phyloP scores from a whole-genome alignment of 495 filamentous ascomycete genomes.

The Hypoxylon cercidicola region DNA sequence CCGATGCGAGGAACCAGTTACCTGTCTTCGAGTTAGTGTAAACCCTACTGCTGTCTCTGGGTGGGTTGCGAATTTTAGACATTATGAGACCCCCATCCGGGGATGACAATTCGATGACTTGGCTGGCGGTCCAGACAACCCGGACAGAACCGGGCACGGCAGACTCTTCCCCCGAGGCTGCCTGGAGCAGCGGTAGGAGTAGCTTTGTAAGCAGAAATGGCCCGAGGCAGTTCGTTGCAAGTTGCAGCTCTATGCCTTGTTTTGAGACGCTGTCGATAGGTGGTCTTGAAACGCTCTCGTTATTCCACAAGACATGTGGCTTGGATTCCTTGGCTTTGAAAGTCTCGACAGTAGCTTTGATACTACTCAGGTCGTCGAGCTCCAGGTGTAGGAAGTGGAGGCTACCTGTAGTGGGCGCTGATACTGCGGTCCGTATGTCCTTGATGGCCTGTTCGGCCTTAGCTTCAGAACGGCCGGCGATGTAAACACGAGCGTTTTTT shows the following conservation, averaged over 20 bases:
- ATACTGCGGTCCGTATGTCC: constrained; percentile 28
- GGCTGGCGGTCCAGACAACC: constrained; percentile 52
- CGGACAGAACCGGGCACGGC: constrained; percentile 33
- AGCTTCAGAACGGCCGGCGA: constrained; percentile 53
- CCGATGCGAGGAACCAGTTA: constrained; percentile 50
- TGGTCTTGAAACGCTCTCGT: constrained; percentile 52
- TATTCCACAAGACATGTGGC: constrained; percentile 46
- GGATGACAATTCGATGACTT: constrained; percentile 35
- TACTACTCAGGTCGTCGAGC: constrained; percentile 41
- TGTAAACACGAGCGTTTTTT: constrained; percentile 55
- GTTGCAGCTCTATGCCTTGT: constrained; percentile 52
- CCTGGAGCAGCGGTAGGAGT: constrained; percentile 41
- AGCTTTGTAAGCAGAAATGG: constrained; percentile 52
- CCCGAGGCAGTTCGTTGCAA: constrained; percentile 51
- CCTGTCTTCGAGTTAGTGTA: constrained; percentile 56
- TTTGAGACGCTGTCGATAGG: constrained; percentile 44
- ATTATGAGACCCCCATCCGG: constrained; percentile 49
- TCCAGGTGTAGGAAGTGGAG: constrained; percentile 43
- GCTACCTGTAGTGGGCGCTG: constrained; percentile 18
- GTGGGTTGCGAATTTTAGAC: constrained; percentile 36
- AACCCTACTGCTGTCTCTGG: constrained; percentile 36
- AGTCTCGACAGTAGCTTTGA: constrained; percentile 35
- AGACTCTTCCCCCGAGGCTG: constrained; percentile 6
- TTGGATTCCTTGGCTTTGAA: constrained; percentile 40
- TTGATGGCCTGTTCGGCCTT: constrained; percentile 39